Conservation (phyloP, 306 rosid species). For the Quercus berberidifolia region DNA sequence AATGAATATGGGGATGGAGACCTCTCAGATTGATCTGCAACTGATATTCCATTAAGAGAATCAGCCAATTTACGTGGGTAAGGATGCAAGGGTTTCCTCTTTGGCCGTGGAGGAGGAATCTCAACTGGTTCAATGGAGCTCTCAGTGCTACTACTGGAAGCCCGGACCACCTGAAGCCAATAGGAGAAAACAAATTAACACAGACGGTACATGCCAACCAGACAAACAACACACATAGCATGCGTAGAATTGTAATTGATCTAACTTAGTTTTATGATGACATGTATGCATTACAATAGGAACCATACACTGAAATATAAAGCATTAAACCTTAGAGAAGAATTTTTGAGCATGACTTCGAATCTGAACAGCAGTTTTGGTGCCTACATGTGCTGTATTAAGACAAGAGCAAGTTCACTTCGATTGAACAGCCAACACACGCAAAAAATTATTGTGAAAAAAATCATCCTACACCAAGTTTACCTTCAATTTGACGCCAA, state of each 20-base stretch:
- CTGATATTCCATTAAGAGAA: constrained; percentile 35
- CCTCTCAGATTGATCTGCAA: constrained; percentile 42
- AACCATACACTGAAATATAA: constrained; percentile 10
- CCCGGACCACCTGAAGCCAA: constrained; percentile 67
- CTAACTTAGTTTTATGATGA: neutral
- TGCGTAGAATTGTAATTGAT: neutral
- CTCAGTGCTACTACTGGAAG: constrained; percentile 52
- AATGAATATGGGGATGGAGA: constrained; percentile 51
- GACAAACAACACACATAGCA: neutral
- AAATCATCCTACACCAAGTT: constrained; percentile 10
- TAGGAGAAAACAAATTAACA: constrained; percentile 8
- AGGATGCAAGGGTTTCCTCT: constrained; percentile 90
- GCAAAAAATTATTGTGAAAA: neutral
- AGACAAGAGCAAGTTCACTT: constrained; percentile 34
- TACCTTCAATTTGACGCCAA: constrained; percentile 99
- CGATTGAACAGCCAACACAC: constrained; percentile 2
- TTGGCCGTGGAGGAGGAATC: constrained; percentile 98
- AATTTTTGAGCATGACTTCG: constrained; percentile 99
- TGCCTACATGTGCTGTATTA: constrained; percentile 89
- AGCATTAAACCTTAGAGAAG: constrained; percentile 78
- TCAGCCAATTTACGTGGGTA: constrained; percentile 76
- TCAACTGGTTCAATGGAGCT: constrained; percentile 55
- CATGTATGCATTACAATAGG: neutral
- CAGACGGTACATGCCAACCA: constrained; percentile 7
- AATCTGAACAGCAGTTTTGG: constrained; percentile 97